A percentile compares a stretch with the other conserved stretches of the same genome.
phyloP scores from a whole-genome alignment of 1,284 basidiomycete species.

The Sporisorium graminicola region DNA sequence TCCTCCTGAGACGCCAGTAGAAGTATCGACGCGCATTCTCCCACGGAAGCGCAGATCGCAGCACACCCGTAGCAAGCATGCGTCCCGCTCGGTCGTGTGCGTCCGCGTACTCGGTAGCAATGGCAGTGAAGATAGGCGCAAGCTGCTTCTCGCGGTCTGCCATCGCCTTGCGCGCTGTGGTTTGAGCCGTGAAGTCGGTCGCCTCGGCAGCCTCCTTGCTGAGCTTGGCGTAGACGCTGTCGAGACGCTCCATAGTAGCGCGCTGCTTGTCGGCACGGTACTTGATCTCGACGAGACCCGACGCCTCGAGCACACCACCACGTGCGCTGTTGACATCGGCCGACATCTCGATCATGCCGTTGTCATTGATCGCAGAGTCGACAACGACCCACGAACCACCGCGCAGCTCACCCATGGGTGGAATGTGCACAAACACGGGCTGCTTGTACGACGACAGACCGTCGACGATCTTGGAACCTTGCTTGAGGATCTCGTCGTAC shows the following conservation, averaged over 20 bases:
- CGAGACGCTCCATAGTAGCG: constrained; percentile 92
- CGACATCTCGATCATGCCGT: constrained; percentile 90
- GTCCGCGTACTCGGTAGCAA: constrained; percentile 94
- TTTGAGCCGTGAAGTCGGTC: constrained; percentile 76
- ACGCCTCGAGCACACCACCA: constrained; percentile 93
- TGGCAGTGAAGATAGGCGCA: constrained; percentile 90
- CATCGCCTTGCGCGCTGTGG: constrained; percentile 75
- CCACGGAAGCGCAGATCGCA: constrained; percentile 79
- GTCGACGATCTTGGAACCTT: constrained; percentile 83
- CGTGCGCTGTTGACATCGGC: constrained; percentile 90
- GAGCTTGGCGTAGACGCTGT: constrained; percentile 83
- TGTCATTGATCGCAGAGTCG: constrained; percentile 92
- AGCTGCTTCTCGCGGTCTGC: constrained; percentile 84
- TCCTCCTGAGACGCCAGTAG: constrained; percentile 89
- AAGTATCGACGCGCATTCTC: constrained; percentile 86
- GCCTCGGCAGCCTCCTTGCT: constrained; percentile 77
- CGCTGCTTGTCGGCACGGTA: constrained; percentile 81
- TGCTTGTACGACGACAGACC: constrained; percentile 96
- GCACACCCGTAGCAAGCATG: constrained; percentile 93
- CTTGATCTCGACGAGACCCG: constrained; percentile 85
- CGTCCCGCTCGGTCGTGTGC: constrained; percentile 94
- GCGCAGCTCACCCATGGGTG: constrained; percentile 97
- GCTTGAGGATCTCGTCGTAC: constrained; percentile 73
- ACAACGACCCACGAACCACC: constrained; percentile 99
- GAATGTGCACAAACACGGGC: constrained; percentile 98